Percentiles rank a stretch among this genome's conserved stretches.
Conservation (phyloP, 163 green algal genomes). For the Chlamydomonas reinhardtii region DNA sequence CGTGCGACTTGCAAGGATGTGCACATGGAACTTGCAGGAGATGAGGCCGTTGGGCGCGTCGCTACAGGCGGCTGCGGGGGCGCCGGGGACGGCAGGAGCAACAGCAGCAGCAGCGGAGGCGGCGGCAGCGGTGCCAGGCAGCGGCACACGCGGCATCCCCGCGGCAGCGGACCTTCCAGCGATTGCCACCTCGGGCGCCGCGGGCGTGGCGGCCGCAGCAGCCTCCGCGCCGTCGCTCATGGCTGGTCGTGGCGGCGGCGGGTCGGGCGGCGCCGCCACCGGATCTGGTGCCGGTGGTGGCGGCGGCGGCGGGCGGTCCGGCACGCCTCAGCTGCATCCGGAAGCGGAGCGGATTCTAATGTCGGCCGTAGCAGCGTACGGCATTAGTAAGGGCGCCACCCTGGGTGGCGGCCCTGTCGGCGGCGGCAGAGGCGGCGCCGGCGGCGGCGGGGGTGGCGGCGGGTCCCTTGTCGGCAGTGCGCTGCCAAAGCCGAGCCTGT, state of each 20-base stretch:
- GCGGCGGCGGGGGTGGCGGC: background rate
- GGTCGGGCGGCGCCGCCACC: too few relatives aligned
- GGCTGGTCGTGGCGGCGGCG: background rate
- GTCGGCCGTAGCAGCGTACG: background rate
- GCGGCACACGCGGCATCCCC: background rate
- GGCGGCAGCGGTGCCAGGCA: background rate
- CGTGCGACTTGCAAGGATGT: too few relatives aligned
- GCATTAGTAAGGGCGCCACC: background rate
- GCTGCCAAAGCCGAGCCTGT: constrained; percentile 57
- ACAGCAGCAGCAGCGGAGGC: background rate
- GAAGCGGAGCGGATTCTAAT: constrained; percentile 38
- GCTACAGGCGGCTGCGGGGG: too few relatives aligned
- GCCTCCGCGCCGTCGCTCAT: background rate
- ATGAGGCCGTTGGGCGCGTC: background rate
- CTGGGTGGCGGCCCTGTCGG: background rate
- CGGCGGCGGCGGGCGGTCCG: background rate
- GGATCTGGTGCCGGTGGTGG: background rate
- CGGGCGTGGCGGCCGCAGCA: constrained; percentile 2
- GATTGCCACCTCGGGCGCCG: constrained; percentile 11
- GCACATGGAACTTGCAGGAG: background rate
- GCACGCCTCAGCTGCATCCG: constrained; percentile 1
- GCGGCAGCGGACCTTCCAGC: background rate
- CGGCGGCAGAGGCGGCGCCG: too few relatives aligned
- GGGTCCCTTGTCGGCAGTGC: background rate
- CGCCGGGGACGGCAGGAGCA: too few relatives aligned